Conservation (phyloP, 495 filamentous ascomycete genomes). For the Lasiosphaeria ovina region DNA sequence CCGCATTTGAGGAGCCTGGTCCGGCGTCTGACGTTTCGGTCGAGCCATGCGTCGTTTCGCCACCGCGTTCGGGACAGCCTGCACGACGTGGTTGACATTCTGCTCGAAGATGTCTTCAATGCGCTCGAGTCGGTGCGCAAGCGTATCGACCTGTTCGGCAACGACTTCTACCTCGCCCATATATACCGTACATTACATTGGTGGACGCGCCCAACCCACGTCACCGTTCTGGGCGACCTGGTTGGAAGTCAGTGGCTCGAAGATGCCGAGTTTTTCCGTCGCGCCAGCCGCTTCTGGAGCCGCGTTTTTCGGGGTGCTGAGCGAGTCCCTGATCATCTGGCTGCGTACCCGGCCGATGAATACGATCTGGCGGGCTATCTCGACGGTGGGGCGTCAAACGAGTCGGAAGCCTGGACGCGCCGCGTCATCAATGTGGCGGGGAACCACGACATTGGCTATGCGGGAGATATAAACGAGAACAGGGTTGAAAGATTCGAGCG, state of each 20-base stretch:
- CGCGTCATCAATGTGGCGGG: slow-evolving; percentile 86
- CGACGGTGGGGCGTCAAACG: slow-evolving; percentile 35
- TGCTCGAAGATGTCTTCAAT: slow-evolving; percentile 62
- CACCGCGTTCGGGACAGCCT: slow-evolving; percentile 47
- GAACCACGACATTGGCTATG: slow-evolving; percentile 96
- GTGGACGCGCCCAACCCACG: slow-evolving; percentile 81
- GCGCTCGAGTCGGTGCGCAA: slow-evolving; percentile 65
- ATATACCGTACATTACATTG: slow-evolving; percentile 83
- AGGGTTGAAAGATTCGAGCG: slow-evolving; percentile 76
- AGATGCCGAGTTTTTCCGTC: slow-evolving; percentile 73
- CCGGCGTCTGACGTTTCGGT: slow-evolving; percentile 45
- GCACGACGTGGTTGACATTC: slow-evolving; percentile 52
- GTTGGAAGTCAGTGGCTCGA: slow-evolving; percentile 95
- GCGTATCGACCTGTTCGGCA: slow-evolving; percentile 81
- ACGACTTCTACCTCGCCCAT: slow-evolving; percentile 92
- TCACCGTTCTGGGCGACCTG: slow-evolving; percentile 84
- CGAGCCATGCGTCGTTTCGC: slow-evolving; percentile 42
- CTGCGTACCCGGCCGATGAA: slow-evolving; percentile 43
- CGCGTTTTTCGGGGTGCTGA: slow-evolving; percentile 70
- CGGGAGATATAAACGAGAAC: slow-evolving; percentile 74
- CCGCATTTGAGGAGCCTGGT: slow-evolving; percentile 57
- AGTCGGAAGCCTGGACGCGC: slow-evolving; percentile 60
- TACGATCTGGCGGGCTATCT: slow-evolving; percentile 54
- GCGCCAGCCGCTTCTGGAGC: slow-evolving; percentile 76
- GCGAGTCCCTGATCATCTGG: slow-evolving; percentile 64